phyloP scores from a whole-genome alignment of 768 basidiomycete genomes.

The Xerocomellus amylosporus region DNA sequence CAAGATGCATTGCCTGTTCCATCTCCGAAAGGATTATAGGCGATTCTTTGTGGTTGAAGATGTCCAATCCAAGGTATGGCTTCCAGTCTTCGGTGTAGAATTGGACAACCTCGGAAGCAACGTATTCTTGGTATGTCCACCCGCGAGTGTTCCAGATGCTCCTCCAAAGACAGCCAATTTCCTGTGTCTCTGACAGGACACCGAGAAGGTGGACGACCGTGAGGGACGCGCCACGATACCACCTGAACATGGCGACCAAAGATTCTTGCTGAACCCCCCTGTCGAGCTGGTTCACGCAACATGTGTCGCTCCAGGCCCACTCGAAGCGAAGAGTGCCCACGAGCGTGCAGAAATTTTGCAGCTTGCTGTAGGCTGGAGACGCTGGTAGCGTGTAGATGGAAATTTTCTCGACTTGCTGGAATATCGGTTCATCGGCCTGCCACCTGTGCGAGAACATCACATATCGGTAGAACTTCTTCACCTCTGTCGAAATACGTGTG shows the following conservation, averaged over 20 bases:
- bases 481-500: conserved; percentile 2
- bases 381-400: conserved; percentile 3
- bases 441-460: conserved; percentile 13
- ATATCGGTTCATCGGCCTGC: conserved; percentile 2
- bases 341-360: conserved; percentile 5
- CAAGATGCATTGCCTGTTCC: not conserved
- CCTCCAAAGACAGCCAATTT: not conserved
- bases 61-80: conserved; percentile 2
- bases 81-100: conserved; percentile 19
- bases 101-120: conserved; percentile 6
- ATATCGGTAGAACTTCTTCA: conserved; percentile 8
- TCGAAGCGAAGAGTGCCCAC: not conserved
- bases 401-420: conserved; percentile 3
- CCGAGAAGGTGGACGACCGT: conserved; percentile 13
- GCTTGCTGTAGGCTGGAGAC: conserved; percentile 3
- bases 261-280: conserved; percentile 12
- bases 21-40: conserved; percentile 7
- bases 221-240: conserved; percentile 9
- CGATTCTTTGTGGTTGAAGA: conserved; percentile 10
- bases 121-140: conserved; percentile 13
- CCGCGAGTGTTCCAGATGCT: conserved; percentile 17
- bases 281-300: conserved; percentile 1
- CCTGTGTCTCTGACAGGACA: not conserved
- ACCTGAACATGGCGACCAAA: conserved; percentile 13
- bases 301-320: conserved; percentile 21